Evolutionary conservation across 768 basidiomycete genomes (phyloP), one percentile per base, ranked within the genome.

Genomic region (Pleurotus sapidus): DNA sequence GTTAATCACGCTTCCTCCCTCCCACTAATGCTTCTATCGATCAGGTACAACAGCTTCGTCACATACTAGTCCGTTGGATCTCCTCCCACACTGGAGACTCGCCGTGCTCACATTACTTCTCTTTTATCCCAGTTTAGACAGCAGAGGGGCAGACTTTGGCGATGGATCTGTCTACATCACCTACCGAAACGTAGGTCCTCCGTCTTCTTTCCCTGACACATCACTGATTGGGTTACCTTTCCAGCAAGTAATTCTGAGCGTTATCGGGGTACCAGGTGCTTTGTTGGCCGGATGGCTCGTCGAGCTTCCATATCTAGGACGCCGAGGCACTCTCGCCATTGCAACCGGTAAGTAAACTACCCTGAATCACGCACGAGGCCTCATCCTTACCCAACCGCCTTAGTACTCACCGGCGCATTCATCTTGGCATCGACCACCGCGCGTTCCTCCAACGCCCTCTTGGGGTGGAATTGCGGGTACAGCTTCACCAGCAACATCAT

Each of bases 381-480:
- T 4, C 0, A 2, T 4, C 37, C 18, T 49, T n/a, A 20, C 55
- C 55, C 9, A 30, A 12, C 74, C 74, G 15, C 9, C n/a, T 9
- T 40, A 60, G 59, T 77, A 18, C 67, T 82, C 17, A 85, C 84
- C 0, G 83, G 84, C 1, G 73, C 79, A 4, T 86, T 86, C 68
- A 78, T 86, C 56, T 81, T 83, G 57, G 80, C 73, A 6, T 74
- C 74, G 50, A 86, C 85, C 5, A 84, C 83, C 0, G 80, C 84
- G 5, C 75, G 80, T 24, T 76, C 76, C 2, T 81, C 79, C 38
- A 68, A 79, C 46, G 74, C 77, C 7, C 66, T 86, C 7, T 76
- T 86, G 5, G 82, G 75, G 15, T 84, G 80, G 81, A 83, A 84
- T 58, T 84, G 84, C 60, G 80, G 72, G 14, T 84, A 82, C 69